A percentile compares a stretch with the other conserved stretches of the same genome.
phyloP scores from a whole-genome alignment of 2,329 filamentous ascomycete species.

The Claviceps paspali region DNA sequence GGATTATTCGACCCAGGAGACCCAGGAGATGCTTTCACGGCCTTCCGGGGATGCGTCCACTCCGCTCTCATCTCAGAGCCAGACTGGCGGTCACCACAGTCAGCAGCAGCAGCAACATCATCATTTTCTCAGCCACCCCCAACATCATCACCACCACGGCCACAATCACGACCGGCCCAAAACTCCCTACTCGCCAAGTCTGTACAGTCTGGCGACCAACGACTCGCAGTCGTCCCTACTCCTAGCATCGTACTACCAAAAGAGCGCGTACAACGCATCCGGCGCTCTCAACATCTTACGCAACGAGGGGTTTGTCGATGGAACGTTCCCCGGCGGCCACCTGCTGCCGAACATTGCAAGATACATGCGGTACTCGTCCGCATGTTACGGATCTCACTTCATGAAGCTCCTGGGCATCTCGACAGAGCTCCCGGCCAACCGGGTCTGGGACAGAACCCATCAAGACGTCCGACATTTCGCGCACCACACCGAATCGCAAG shows the following conservation, averaged over 20 bases:
- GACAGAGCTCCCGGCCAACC: constrained; percentile 29
- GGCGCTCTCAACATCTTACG: constrained; percentile 34
- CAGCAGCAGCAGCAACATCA: neutral
- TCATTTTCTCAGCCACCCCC: no score
- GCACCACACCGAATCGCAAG: constrained; percentile 42
- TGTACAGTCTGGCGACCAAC: constrained; percentile 44
- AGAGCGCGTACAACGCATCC: constrained; percentile 31
- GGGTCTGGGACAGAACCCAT: constrained; percentile 33
- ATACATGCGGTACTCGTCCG: constrained; percentile 52
- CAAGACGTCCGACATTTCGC: constrained; percentile 48
- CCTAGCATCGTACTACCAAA: constrained; percentile 32
- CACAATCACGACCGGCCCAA: no score
- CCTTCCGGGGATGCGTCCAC: constrained; percentile 9
- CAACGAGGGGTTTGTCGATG: constrained; percentile 37
- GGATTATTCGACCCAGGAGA: constrained; percentile 12
- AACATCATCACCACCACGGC: no score
- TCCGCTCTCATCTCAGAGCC: constrained; percentile 10
- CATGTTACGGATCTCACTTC: constrained; percentile 49
- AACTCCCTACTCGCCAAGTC: constrained; percentile 31
- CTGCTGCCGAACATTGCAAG: constrained; percentile 46
- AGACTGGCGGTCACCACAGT: constrained; percentile 1
- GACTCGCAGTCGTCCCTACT: constrained; percentile 39
- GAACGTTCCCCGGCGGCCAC: constrained; percentile 44
- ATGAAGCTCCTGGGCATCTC: constrained; percentile 47
- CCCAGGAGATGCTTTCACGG: constrained; percentile 8